Evolutionary conservation across 2,329 filamentous ascomycete genomes (phyloP), one percentile per base, ranked within the genome.

Genomic region (Aureobasidium sp.): DNA sequence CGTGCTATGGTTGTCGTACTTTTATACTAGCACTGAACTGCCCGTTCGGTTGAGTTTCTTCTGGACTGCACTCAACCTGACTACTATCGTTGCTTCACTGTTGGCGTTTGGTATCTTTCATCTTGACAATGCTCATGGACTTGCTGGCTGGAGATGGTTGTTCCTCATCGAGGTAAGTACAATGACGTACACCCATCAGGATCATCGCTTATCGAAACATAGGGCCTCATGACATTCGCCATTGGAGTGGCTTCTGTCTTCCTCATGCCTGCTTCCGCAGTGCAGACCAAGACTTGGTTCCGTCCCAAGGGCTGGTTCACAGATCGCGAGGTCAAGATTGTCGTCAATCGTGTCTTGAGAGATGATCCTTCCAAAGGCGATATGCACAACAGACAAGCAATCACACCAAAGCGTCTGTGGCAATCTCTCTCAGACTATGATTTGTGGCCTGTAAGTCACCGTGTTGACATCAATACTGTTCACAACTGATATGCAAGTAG

Each of bases 341-440:
- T 61, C 11, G 58, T 61, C 27, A 61, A 61, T 5, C 45, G 58
- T 11, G 47, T 61, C 2, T n/a, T 86, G 0, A 80, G 85, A 1
- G 85, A 87, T 48, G 85, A 86, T 64, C 83, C 83, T 0, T 69
- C 66, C 60, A 72, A 72, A 45, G 81, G 81, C 61, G 78, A 79
- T 57, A 85, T 87, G 82, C 82, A 85, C 70, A 86, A 85, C 67
- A 78, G 84, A 5, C 75, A 85, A 68, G 78, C 80, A 0, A 79
- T 86, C 37, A 82, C 80, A 0, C 76, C 74, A 14, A 75, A 69
- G 51, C 71, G 69, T 42, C 77, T 86, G 4, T 83, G 79, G 78
- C 74, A 79, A 29, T 77, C 79, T 0, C 65, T 84, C 29, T 77
- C 76, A 20, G 85, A 87, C 66, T 86, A 82, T 69, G 82, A 87